Evolutionary conservation across 139 green algal genomes (phyloP).

Genomic region (Pleodorina starrii): DNA sequence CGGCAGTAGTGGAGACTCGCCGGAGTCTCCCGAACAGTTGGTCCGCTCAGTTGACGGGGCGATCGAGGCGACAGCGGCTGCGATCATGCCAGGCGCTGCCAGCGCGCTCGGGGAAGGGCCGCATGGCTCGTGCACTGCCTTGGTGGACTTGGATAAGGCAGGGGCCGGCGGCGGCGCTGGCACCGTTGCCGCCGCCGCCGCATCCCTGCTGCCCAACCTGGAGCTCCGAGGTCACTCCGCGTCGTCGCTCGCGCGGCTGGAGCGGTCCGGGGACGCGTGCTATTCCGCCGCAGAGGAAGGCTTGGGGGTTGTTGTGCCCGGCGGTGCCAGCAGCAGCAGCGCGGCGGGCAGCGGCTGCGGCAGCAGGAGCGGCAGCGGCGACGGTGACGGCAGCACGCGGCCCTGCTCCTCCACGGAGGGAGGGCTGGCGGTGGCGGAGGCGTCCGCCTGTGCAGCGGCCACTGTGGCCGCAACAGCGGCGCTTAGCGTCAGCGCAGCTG

Average conservation of each 20-base stretch:
- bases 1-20: background rate
- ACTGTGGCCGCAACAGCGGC: background rate
- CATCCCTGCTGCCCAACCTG: background rate
- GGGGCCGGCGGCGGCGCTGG: background rate
- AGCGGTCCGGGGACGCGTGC: background rate
- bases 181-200: too few relatives aligned
- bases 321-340: background rate
- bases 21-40: background rate
- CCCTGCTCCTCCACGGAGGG: background rate
- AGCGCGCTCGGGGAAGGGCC: too few relatives aligned
- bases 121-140: too few relatives aligned
- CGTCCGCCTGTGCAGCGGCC: background rate
- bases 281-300: background rate
- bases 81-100: background rate
- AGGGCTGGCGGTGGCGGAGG: background rate
- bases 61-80: background rate
- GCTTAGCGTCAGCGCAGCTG: background rate
- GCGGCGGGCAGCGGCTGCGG: background rate
- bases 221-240: slow-evolving; percentile 12
- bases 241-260: background rate
- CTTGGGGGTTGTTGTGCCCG: background rate
- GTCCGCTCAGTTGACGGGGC: background rate
- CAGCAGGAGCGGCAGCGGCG: background rate
- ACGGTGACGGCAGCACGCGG: background rate
- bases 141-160: background rate